phyloP scores from a whole-genome alignment of 345 rosid species.

The Camelina neglecta region DNA sequence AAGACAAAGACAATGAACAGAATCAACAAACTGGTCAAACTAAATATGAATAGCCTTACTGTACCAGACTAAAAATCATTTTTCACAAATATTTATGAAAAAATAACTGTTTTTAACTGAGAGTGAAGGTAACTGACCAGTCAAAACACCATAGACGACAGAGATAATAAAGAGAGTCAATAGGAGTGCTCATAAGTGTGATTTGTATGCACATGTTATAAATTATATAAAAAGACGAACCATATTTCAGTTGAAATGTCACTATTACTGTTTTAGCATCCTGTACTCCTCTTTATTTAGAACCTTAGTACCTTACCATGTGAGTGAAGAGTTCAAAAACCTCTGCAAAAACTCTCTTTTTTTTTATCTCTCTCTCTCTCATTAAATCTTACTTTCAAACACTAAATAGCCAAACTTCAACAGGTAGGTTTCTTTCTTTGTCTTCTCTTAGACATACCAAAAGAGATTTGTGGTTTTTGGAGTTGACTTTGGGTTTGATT shows the following conservation, averaged over 20 bases:
- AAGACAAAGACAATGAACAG: conserved; percentile 17
- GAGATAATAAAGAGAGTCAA: conserved; percentile 34
- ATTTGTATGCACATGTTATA: conserved; percentile 40
- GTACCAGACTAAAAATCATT: background rate
- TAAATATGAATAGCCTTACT: background rate
- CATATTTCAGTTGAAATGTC: conserved; percentile 41
- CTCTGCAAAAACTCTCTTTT: conserved; percentile 14
- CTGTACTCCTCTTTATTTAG: conserved; percentile 30
- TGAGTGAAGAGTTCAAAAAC: conserved; percentile 37
- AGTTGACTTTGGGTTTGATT: conserved; percentile 22
- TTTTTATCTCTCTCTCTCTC: background rate
- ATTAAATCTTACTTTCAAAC: conserved; percentile 26
- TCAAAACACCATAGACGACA: conserved; percentile 30
- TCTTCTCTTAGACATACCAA: conserved; percentile 25
- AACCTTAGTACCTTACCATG: conserved; percentile 42
- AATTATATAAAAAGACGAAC: conserved; percentile 34
- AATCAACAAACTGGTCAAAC: conserved; percentile 26
- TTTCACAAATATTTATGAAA: background rate
- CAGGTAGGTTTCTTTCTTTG: conserved; percentile 27
- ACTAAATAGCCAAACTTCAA: conserved; percentile 30
- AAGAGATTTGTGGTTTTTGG: conserved; percentile 1
- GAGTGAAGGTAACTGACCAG: conserved; percentile 31
- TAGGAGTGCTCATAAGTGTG: conserved; percentile 21
- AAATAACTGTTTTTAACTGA: conserved; percentile 22
- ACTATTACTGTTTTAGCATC: conserved; percentile 35